Percentiles rank a stretch among this genome's conserved stretches.
phyloP scores from a whole-genome alignment of 140 eudicot species.

The Flaveria floridana region DNA sequence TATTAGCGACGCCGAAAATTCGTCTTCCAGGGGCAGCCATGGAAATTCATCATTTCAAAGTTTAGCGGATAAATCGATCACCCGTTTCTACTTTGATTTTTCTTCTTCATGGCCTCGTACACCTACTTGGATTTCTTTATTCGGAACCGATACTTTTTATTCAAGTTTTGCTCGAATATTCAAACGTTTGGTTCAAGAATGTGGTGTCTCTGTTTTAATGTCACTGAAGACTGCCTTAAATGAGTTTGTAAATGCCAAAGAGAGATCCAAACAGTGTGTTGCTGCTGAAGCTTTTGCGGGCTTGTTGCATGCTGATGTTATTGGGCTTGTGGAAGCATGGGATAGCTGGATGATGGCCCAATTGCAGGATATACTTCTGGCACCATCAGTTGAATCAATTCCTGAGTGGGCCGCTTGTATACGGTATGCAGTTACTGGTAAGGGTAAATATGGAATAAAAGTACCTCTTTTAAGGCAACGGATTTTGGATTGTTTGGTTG shows the following conservation, averaged over 20 bases:
- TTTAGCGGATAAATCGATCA: conserved; percentile 92
- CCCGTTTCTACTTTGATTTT: conserved; percentile 95
- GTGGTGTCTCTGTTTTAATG: conserved; percentile 69
- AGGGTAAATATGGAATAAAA: conserved; percentile 78
- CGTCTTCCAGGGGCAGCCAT: conserved; percentile 62
- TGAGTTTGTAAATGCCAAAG: conserved; percentile 74
- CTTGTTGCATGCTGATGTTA: conserved; percentile 84
- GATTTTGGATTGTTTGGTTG: conserved; percentile 63
- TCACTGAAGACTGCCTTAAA: conserved; percentile 63
- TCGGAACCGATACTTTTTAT: conserved; percentile 86
- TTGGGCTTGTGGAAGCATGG: conserved; percentile 84
- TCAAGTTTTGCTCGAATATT: conserved; percentile 91
- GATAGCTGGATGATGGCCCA: conserved; percentile 78
- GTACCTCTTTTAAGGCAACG: conserved; percentile 80
- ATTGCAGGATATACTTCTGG: conserved; percentile 66
- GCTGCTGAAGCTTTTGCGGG: conserved; percentile 99
- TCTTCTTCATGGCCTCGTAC: conserved; percentile 99
- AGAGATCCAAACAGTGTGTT: conserved; percentile 92
- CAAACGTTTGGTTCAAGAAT: conserved; percentile 87
- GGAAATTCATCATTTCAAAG: conserved; percentile 88
- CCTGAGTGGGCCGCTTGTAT: conserved; percentile 97
- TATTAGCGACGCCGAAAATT: conserved; percentile 61
- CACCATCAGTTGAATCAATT: conserved; percentile 85
- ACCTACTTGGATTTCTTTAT: conserved; percentile 89
- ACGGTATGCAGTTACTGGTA: conserved; percentile 93